Base-by-base conservation (phyloP, 2,329 filamentous ascomycete genomes). In the Paracorniculantispora psalliotae region DNA sequence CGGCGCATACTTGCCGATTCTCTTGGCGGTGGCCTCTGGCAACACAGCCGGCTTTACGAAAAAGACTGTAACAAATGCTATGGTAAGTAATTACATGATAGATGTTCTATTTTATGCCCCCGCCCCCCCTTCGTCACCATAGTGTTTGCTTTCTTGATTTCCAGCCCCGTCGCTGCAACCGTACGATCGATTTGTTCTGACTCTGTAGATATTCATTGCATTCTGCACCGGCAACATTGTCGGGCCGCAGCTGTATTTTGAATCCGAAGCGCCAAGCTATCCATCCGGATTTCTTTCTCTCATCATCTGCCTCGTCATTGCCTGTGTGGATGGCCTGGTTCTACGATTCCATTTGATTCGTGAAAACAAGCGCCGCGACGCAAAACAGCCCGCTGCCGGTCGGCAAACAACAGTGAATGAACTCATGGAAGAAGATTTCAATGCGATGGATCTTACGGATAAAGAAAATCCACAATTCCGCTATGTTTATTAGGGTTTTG, bases 41-140 rank as follows among this genome's bases (percentile, higher is more conserved):
- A 86, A 86, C 63, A 73, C 84, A 17, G 83, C 78, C 19, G 83
- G 83, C 0, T 81, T 83, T 55, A 86, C 83, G 1, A 86, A 87
- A 70, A 85, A 85, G 64, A 77, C 77, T 1, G 77, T 81, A 9
- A 79, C 80, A 4, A 78, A 84, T 4, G 81, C 82, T 1, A 78
- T 81, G 63, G 59, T 61, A 53, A 2, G 85, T 57, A n/a, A 33
- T 33, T 33, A 33, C 12, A 33, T 33, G 30, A 33, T 33, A 12
- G n/a, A n/a, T n/a, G n/a, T n/a, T n/a, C n/a, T n/a, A n/a, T n/a
- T n/a, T n/a, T n/a, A n/a, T n/a, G n/a, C n/a, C n/a, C n/a, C n/a
- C n/a, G n/a, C n/a, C n/a, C n/a, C n/a, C n/a, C n/a, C n/a, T n/a
- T n/a, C n/a, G n/a, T n/a, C n/a, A n/a, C n/a, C n/a, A n/a, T n/a